Percentiles rank a stretch among this genome's conserved stretches.
These are phyloP conservation scores for Lachancea lanzarotensis DNA, from an alignment of 805 yeast genomes.

Conservation along the genomic window DNA sequence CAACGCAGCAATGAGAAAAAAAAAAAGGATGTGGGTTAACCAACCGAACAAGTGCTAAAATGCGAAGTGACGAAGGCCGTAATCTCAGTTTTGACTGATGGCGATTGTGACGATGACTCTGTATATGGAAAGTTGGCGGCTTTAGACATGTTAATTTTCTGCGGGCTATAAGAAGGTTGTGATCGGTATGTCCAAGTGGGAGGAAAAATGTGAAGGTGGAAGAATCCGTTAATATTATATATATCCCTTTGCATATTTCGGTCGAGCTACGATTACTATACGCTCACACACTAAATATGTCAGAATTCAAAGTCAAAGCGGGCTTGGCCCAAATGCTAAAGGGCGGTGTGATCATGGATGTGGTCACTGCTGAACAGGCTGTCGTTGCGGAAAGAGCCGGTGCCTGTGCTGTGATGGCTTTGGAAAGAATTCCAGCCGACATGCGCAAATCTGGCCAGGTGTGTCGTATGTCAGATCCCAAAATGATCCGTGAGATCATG, in stretches of 20 bases:
- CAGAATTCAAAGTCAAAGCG: constrained; percentile 49
- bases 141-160: neutral
- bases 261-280: no score
- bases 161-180: neutral
- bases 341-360: constrained; percentile 71
- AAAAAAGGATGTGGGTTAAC: no score
- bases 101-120: no score
- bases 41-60: neutral
- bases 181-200: no score
- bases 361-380: constrained; percentile 76
- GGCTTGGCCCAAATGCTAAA: constrained; percentile 84
- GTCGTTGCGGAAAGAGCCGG: constrained; percentile 75
- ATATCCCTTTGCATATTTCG: no score
- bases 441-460: constrained; percentile 78
- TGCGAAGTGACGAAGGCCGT: neutral
- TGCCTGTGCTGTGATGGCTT: constrained; percentile 86
- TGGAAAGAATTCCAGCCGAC: constrained; percentile 80
- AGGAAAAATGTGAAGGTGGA: no score
- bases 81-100: no score
- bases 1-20: no score
- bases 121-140: neutral
- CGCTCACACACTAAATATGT: constrained; percentile 10
- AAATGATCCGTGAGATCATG: constrained; percentile 71
- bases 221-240: no score
- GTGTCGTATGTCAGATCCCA: constrained; percentile 81